These are phyloP conservation scores for Arthromyces matolae DNA, from an alignment of 768 basidiomycete genomes.

Conservation along the genomic window DNA sequence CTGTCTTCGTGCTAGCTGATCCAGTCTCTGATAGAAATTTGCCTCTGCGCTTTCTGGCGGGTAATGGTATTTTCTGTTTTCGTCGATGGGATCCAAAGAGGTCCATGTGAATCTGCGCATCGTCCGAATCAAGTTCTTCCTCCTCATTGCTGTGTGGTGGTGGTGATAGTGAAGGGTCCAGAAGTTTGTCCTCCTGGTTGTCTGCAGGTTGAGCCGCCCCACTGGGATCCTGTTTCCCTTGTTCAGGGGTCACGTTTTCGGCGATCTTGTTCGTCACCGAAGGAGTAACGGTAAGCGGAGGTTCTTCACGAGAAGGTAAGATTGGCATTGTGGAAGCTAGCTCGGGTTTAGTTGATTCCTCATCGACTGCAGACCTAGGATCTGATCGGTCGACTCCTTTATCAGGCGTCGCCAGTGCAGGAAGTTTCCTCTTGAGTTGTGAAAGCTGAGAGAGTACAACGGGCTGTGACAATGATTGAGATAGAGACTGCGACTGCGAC, in stretches of 20 bases:
- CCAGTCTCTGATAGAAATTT: no score
- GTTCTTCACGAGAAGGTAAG: background rate
- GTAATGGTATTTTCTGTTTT: no score
- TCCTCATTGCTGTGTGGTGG: background rate
- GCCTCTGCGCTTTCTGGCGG: no score
- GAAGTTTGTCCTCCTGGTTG: no score
- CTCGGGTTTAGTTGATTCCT: background rate
- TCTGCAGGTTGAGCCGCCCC: no score
- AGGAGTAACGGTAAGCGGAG: background rate
- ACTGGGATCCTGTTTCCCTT: background rate
- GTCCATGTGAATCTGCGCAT: constrained; percentile 10
- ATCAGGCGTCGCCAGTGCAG: background rate
- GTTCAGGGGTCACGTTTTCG: background rate
- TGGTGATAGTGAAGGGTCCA: no score
- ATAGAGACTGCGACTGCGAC: constrained; percentile 31
- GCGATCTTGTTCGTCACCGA: background rate
- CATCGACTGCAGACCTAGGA: no score
- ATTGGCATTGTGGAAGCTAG: background rate
- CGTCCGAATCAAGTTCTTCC: constrained; percentile 12
- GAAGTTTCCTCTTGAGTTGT: background rate
- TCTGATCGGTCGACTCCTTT: background rate
- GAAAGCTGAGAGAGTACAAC: constrained; percentile 18
- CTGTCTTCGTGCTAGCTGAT: no score
- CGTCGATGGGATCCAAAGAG: background rate
- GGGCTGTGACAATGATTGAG: constrained; percentile 26